These are phyloP conservation scores for Mikania micrantha DNA, from an alignment of 129 eudicot species.

Conservation along the genomic window DNA sequence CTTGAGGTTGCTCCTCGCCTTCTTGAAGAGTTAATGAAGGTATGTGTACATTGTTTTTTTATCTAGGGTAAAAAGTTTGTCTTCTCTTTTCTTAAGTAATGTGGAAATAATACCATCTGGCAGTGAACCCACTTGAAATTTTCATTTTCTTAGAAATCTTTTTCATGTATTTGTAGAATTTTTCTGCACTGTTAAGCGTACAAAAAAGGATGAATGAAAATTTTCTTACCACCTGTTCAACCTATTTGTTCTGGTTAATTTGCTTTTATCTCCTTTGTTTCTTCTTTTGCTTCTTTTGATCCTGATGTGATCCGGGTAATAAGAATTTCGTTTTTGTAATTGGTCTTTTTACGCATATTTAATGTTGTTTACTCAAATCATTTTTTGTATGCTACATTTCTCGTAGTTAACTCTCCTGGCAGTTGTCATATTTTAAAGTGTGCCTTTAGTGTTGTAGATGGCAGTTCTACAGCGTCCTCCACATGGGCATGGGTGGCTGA, in stretches of 20 bases:
- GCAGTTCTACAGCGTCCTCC: slow-evolving; percentile 82
- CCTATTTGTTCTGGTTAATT: background rate
- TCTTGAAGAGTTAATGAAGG: slow-evolving; percentile 89
- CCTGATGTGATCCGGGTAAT: background rate
- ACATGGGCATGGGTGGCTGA: slow-evolving; percentile 94
- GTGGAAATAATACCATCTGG: background rate
- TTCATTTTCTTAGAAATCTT: background rate
- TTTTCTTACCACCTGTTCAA: background rate
- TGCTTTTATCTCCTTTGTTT: background rate
- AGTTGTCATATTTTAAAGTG: background rate
- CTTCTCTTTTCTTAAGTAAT: background rate
- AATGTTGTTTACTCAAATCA: background rate
- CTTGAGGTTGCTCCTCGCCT: slow-evolving; percentile 95
- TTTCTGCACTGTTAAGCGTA: background rate
- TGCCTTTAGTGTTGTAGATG: slow-evolving; percentile 52
- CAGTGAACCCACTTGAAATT: background rate
- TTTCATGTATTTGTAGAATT: background rate
- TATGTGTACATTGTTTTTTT: slow-evolving; percentile 7
- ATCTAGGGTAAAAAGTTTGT: background rate
- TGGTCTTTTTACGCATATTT: background rate
- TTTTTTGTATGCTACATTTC: background rate
- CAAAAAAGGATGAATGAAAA: background rate
- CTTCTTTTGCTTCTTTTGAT: background rate
- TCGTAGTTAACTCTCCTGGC: background rate
- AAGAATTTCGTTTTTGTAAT: background rate